phyloP scores from a whole-genome alignment of 176 grass and related monocot genomes.

The barley (Hordeum vulgare) region MorexV3_pseudomolecules_assembly NC_058519.1:570450077-570450576 shows the following conservation, averaged over 20 bases:
- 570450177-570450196: conserved; percentile 33
- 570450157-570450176: not conserved
- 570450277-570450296: conserved; percentile 90
- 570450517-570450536: not conserved
- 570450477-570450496: not conserved
- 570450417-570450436: not conserved
- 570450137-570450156: not conserved
- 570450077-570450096: conserved; percentile 52
- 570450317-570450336: not conserved
- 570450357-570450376: not conserved
- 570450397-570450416: not conserved
- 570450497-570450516: not conserved
- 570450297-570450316: conserved; percentile 52
- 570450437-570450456: not conserved
- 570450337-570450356: not conserved
- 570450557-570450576: not conserved
- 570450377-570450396: not conserved
- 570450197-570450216: conserved; percentile 45
- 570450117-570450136: not conserved
- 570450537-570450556: not conserved
- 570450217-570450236: conserved; percentile 66
- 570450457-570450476: not conserved
- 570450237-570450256: conserved; percentile 69
- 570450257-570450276: conserved; percentile 71
- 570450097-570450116: conserved; percentile 37